Conservation (phyloP, 768 basidiomycete species). For the Candolleomyces eurysporus region DNA sequence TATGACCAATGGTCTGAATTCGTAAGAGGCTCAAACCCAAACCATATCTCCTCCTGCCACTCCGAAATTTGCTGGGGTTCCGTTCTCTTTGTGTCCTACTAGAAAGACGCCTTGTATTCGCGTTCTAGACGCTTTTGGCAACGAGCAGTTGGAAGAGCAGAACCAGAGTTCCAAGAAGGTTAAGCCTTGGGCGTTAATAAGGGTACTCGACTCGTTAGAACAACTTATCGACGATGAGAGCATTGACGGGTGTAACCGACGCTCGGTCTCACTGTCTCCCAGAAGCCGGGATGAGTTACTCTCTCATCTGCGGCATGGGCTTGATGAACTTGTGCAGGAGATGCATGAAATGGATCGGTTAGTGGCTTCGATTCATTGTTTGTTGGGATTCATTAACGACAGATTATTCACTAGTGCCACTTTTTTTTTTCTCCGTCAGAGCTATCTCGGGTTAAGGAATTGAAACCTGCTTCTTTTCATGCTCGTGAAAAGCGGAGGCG, state of each 20-base stretch:
- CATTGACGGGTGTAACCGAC: slow-evolving; percentile 15
- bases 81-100: slow-evolving; percentile 15
- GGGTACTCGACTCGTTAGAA: slow-evolving; percentile 71
- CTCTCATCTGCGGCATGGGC: slow-evolving; percentile 52
- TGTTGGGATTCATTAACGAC: slow-evolving; percentile 1
- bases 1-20: slow-evolving; percentile 8
- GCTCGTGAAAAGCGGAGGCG: slow-evolving; percentile 52
- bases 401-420: neutral
- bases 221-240: slow-evolving; percentile 24
- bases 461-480: slow-evolving; percentile 51
- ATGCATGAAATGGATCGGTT: slow-evolving; percentile 62
- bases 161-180: slow-evolving; percentile 9
- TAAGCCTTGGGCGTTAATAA: slow-evolving; percentile 40
- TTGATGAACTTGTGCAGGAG: slow-evolving; percentile 54
- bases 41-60: slow-evolving; percentile 18
- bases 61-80: slow-evolving; percentile 14
- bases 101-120: slow-evolving; percentile 55
- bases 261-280: neutral
- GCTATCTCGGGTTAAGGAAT: slow-evolving; percentile 43
- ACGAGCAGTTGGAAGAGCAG: slow-evolving; percentile 32
- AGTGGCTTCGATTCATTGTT: slow-evolving; percentile 9
- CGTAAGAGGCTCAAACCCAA: slow-evolving; percentile 11
- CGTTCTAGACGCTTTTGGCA: slow-evolving; percentile 71
- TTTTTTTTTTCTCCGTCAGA: slow-evolving; percentile 29
- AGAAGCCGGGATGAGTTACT: slow-evolving; percentile 52